Evolutionary conservation across 768 basidiomycete genomes (phyloP).

Genomic region (Amanita inopinata): DNA sequence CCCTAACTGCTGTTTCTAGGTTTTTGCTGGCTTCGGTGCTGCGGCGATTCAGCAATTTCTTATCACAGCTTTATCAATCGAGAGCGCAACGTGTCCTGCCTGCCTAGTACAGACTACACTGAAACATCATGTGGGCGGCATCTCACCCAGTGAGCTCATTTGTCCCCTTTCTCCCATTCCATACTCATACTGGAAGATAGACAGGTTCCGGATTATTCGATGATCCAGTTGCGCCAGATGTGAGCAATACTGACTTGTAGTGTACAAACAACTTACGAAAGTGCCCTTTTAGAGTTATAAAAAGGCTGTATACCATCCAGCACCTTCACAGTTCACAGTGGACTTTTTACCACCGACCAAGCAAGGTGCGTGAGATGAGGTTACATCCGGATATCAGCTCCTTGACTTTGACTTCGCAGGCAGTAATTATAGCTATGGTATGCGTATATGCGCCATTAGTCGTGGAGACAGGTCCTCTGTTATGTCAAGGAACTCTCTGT

Average conservation of each 20-base stretch:
- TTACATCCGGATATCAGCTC: slow-evolving; percentile 9
- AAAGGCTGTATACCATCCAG: slow-evolving; percentile 46
- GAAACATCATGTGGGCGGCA: background rate
- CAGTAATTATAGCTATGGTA: slow-evolving; percentile 46
- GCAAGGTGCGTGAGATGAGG: slow-evolving; percentile 29
- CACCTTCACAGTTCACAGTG: slow-evolving; percentile 52
- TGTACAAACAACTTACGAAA: background rate
- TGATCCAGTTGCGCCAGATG: slow-evolving; percentile 5
- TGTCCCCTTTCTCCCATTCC: background rate
- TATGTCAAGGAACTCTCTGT: slow-evolving; percentile 24
- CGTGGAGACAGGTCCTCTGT: slow-evolving; percentile 28
- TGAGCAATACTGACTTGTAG: background rate
- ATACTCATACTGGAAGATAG: background rate
- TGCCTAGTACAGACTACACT: no score
- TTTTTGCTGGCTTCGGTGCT: no score
- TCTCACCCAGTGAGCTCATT: background rate
- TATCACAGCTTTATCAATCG: no score
- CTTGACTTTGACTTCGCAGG: slow-evolving; percentile 25
- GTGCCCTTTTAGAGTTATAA: slow-evolving; percentile 40
- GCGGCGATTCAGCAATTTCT: no score
- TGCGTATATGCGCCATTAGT: slow-evolving; percentile 43
- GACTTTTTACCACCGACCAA: slow-evolving; percentile 51
- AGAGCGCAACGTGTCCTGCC: background rate
- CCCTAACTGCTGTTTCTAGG: no score
- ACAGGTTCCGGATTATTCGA: background rate